A percentile compares a stretch with the other conserved stretches of the same genome.
Conservation (phyloP, 2,329 filamentous ascomycete genomes). For the Venturia pyrina region DNA sequence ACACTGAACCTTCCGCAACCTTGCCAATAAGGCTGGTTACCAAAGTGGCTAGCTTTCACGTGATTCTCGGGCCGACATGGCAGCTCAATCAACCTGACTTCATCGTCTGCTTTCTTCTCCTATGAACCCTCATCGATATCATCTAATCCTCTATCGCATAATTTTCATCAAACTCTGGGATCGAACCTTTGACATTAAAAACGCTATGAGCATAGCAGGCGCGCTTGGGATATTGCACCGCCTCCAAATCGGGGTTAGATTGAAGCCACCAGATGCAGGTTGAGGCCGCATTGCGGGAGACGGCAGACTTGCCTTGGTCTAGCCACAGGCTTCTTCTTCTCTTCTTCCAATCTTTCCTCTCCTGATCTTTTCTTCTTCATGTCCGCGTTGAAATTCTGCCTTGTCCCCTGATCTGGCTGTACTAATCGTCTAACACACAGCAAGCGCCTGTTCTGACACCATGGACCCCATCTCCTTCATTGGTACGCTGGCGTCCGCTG, state of each 20-base stretch:
- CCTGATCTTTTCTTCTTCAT: not conserved
- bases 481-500: slow-evolving; percentile 24
- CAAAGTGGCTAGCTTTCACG: not conserved
- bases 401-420: not conserved
- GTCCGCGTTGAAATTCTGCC: not conserved
- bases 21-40: not conserved
- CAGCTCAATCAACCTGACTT: not conserved
- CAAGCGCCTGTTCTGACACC: not conserved
- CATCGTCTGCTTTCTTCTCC: not conserved
- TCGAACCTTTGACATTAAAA: not conserved
- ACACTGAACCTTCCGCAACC: not conserved
- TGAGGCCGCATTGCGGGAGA: not conserved
- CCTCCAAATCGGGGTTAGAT: not conserved
- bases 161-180: not conserved
- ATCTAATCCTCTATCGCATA: no score
- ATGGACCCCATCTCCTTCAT: slow-evolving; percentile 29
- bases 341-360: not conserved
- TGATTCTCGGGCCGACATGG: not conserved
- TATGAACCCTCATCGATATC: no score
- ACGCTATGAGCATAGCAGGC: not conserved
- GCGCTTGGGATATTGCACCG: not conserved
- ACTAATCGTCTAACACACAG: not conserved
- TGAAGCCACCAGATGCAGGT: not conserved
- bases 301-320: not conserved
- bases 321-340: not conserved